Percentiles rank a stretch among this genome's conserved stretches.
These are phyloP conservation scores for Citrus reticulata DNA, from an alignment of 345 rosid species.

Conservation along the genomic window DNA sequence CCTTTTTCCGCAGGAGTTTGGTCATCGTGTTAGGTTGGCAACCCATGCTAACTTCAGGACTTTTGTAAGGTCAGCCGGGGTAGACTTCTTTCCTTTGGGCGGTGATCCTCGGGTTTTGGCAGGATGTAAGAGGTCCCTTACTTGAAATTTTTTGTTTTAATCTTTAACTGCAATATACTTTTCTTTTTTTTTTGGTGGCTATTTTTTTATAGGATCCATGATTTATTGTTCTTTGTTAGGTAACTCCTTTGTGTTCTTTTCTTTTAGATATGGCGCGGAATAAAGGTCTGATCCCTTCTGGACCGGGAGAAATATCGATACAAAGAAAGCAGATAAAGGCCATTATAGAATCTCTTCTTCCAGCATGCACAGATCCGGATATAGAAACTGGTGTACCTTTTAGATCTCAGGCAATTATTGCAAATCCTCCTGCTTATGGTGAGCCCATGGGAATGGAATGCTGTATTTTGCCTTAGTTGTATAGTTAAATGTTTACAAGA, in stretches of 20 bases:
- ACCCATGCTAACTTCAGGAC: constrained; percentile 83
- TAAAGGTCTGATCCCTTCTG: constrained; percentile 93
- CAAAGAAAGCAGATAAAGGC: constrained; percentile 92
- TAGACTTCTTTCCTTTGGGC: constrained; percentile 90
- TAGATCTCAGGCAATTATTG: constrained; percentile 95
- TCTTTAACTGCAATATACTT: background rate
- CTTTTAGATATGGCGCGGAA: constrained; percentile 92
- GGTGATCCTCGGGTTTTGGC: constrained; percentile 97
- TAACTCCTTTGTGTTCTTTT: background rate
- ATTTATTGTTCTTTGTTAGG: background rate
- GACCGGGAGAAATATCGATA: constrained; percentile 84
- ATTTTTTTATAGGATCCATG: background rate
- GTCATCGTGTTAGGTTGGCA: constrained; percentile 92
- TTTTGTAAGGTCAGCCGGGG: constrained; percentile 80
- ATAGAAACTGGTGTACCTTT: constrained; percentile 65
- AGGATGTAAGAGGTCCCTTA: constrained; percentile 69
- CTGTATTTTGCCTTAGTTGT: background rate
- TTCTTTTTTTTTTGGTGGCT: background rate
- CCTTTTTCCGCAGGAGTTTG: constrained; percentile 64
- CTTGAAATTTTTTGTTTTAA: constrained; percentile 5
- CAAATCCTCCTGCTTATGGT: constrained; percentile 99
- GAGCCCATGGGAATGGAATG: constrained; percentile 11
- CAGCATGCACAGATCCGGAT: constrained; percentile 91
- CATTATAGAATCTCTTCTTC: constrained; percentile 93
- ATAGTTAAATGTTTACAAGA: background rate